Base-by-base conservation (phyloP, 495 filamentous ascomycete genomes). In the Neurospora cerealis region DNA sequence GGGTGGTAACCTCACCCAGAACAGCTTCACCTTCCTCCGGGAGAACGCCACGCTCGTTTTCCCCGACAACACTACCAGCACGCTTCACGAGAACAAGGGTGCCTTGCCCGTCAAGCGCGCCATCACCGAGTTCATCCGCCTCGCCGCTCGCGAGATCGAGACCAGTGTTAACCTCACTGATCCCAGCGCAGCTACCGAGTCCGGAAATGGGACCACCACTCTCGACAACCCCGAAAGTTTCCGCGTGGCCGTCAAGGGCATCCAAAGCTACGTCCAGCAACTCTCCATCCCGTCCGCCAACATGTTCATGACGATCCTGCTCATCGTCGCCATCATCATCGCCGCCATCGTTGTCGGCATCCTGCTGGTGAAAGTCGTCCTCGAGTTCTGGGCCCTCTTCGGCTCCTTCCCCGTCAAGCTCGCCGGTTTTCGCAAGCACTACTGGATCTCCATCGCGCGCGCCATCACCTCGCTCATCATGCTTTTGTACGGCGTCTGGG, bases 301-400 rank as follows among this genome's bases (percentile, higher is more conserved):
- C 81, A 94, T 93, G 9, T 99, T 99, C 83, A 97, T 99, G 95
- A 97, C 96, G 1, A 89, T 97, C 7, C 85, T 98, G 2, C 82
- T 98, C 70, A 87, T 98, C 70, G 96, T 96, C 73, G 92, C 93
- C 74, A 95, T 97, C 75, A 87, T 97, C 37, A 86, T 98, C 71
- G 96, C 89, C 5, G 89, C 90, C 10, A 93, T 99, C 74, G 90
- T 90, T 37, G 94, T 97, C 28, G 91, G 91, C 46, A 95, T 99
- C 71, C 85, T 99, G 39, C 84, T 98, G 4, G 86, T 98, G 78
- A 99, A 99, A 83, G 90, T 98, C 62, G 91, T 97, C 42, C 87
- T 99, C 32, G 96, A 99, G 83, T 81, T 89, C 28, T 99, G 96
- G 96, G 92, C 94, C 10, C 84, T 98, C 17, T 96, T 94, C 78